Evolutionary conservation across 2,329 filamentous ascomycete species (phyloP).

Genomic region (Botrytis galanthina): DNA sequence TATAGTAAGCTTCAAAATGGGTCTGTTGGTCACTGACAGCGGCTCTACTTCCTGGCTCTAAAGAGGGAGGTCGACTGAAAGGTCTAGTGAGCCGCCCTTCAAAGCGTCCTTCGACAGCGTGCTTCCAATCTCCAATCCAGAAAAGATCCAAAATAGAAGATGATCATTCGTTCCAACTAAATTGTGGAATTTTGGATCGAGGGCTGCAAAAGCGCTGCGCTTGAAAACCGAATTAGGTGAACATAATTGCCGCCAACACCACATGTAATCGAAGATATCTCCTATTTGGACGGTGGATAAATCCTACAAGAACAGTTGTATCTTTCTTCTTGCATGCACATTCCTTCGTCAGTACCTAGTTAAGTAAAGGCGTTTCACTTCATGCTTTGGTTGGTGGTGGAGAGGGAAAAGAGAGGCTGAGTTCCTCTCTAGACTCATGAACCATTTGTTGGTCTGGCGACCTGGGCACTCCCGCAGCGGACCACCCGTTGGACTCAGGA

Average conservation of each 20-base stretch:
- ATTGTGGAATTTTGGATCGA: neutral
- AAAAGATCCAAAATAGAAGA: neutral
- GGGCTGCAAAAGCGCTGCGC: slow-evolving; percentile 11
- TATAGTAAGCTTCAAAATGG: neutral
- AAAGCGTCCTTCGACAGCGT: neutral
- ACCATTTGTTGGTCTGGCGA: slow-evolving; percentile 7
- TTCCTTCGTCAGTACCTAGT: neutral
- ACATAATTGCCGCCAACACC: slow-evolving; percentile 15
- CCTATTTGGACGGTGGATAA: slow-evolving; percentile 2
- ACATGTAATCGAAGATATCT: slow-evolving; percentile 1
- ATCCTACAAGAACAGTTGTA: slow-evolving; percentile 8
- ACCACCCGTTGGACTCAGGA: neutral
- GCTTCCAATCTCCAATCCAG: neutral
- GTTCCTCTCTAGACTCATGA: neutral
- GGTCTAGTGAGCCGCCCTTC: slow-evolving; percentile 12
- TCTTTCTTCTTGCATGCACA: slow-evolving; percentile 10
- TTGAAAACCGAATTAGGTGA: slow-evolving; percentile 7
- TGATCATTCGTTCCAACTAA: neutral
- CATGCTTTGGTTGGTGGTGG: neutral
- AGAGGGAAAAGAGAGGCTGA: slow-evolving; percentile 14
- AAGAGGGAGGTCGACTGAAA: neutral
- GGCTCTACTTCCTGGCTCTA: neutral
- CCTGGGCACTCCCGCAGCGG: slow-evolving; percentile 15
- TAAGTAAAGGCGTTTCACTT: slow-evolving; percentile 1
- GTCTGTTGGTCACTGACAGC: slow-evolving; percentile 17